Evolutionary conservation across 1,284 basidiomycete genomes (phyloP), one percentile per base, ranked within the genome.

Genomic region (Xerocomus amazonicus): DNA sequence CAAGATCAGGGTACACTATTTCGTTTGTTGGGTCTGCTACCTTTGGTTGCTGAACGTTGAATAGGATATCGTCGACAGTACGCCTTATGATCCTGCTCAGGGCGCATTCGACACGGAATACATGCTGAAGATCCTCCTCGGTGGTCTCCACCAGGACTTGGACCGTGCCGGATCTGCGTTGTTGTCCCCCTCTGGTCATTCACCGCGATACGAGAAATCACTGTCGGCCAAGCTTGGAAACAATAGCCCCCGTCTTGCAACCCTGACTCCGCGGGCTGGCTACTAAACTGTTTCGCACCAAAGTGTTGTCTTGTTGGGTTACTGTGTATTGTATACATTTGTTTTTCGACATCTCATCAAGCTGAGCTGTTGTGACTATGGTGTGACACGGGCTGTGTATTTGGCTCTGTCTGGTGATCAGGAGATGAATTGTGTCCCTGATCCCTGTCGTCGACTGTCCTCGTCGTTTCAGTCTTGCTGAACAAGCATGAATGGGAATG

Each of bases 1-100:
- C 56, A 63, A 65, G 45, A 68, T 73, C 44, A 65, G 74, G 53
- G 75, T 76, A 56, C 14, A 62, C 58, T 12, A 3, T 5, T 26
- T 28, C 12, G 7, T 9, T 39, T 3, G 1, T 17, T 43, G 32
- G 17, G 27, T 42, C 3, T 42, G 33, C 1, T 27, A 48, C 35
- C 23, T n/a, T n/a, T n/a, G n/a, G n/a, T 42, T 10, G 43, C 50
- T 58, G 7, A 58, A 50, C n/a, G 4, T 12, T 42, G 27, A n/a
- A 40, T 52, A 75, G 74, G 75, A 76, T 40, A 71, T 78, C 14
- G 72, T 77, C 16, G 77, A 79, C 51, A 69, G 75, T 19, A 73
- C 72, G 1, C 68, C 68, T 9, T 78, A 54, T 58, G 64, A 69
- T 42, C 65, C 60, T 36, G 60, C 47, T 40, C 57, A 63, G 12